Conservation (phyloP, 2,329 filamentous ascomycete genomes). For the Sporothrix variecibatus region DNA sequence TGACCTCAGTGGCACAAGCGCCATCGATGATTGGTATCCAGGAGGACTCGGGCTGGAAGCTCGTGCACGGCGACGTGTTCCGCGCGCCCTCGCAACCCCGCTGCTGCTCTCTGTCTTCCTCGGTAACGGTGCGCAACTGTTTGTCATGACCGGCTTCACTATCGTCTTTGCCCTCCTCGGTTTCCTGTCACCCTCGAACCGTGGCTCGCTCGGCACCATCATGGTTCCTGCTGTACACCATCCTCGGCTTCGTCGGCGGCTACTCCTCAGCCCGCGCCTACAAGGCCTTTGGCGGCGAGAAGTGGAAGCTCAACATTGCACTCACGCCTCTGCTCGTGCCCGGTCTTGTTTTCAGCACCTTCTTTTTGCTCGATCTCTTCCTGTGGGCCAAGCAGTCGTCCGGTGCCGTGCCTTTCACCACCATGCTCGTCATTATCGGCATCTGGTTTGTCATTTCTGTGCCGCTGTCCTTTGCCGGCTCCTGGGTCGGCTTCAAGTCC, state of each 20-base stretch:
- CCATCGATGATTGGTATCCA: conserved; percentile 86
- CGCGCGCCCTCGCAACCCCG: conserved; percentile 78
- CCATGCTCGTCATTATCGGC: conserved; percentile 88
- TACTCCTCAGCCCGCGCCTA: conserved; percentile 90
- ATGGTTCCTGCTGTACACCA: conserved; percentile 89
- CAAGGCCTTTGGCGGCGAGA: conserved; percentile 88
- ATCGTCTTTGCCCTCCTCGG: conserved; percentile 92
- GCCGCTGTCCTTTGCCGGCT: conserved; percentile 84
- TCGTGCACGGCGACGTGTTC: conserved; percentile 97
- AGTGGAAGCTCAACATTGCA: conserved; percentile 91
- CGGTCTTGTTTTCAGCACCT: conserved; percentile 78
- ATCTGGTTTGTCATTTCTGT: conserved; percentile 99
- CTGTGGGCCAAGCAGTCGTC: conserved; percentile 92
- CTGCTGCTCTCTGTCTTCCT: conserved; percentile 84
- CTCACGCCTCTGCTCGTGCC: conserved; percentile 86
- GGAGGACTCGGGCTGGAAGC: conserved; percentile 97
- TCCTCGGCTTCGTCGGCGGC: conserved; percentile 89
- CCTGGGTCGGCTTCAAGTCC: conserved; percentile 88
- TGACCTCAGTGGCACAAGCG: conserved; percentile 78
- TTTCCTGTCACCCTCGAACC: conserved; percentile 93
- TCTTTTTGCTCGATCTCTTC: conserved; percentile 95
- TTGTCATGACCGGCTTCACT: conserved; percentile 95
- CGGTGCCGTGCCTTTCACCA: conserved; percentile 92
- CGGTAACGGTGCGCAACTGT: conserved; percentile 92
- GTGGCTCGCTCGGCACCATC: conserved; percentile 88